Evolutionary conservation across 768 basidiomycete genomes (phyloP).

Genomic region (Leccinum ochraceum): DNA sequence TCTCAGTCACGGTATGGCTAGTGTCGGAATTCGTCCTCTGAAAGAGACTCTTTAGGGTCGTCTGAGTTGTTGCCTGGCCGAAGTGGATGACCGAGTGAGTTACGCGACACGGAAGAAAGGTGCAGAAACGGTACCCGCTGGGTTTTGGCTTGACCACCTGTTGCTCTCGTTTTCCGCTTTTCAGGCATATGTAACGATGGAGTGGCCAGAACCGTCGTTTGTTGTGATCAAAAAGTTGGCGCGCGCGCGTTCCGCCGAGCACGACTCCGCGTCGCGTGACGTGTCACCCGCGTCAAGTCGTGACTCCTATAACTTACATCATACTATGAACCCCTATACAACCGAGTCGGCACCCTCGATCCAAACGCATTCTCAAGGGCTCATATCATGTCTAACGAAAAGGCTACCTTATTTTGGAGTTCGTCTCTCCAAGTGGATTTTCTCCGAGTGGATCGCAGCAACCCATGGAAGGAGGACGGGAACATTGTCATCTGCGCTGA

Average conservation of each 20-base stretch:
- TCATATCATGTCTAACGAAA: neutral
- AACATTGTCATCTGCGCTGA: slow-evolving; percentile 28
- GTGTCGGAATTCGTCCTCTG: slow-evolving; percentile 12
- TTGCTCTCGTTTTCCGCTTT: slow-evolving; percentile 24
- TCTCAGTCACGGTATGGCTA: neutral
- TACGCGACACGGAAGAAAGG: neutral
- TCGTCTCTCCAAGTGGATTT: neutral
- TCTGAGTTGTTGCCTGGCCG: slow-evolving; percentile 24
- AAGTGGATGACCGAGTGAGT: slow-evolving; percentile 9
- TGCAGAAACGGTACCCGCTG: slow-evolving; percentile 20
- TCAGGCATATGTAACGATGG: slow-evolving; percentile 22
- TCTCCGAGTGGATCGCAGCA: neutral
- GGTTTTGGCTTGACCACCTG: slow-evolving; percentile 9
- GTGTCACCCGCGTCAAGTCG: slow-evolving; percentile 15
- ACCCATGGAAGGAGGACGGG: slow-evolving; percentile 25
- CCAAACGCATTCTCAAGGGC: too few species aligned
- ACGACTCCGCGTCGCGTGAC: slow-evolving; percentile 29
- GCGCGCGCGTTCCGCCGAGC: slow-evolving; percentile 1
- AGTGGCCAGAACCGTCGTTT: neutral
- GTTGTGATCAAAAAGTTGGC: neutral
- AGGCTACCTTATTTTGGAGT: too few species aligned
- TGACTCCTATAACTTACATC: slow-evolving; percentile 2
- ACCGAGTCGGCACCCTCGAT: neutral
- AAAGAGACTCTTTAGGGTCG: slow-evolving; percentile 30
- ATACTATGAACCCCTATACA: too few species aligned